phyloP scores from a whole-genome alignment of 1,284 basidiomycete genomes.

The Ceratobasidium papillatum region DNA sequence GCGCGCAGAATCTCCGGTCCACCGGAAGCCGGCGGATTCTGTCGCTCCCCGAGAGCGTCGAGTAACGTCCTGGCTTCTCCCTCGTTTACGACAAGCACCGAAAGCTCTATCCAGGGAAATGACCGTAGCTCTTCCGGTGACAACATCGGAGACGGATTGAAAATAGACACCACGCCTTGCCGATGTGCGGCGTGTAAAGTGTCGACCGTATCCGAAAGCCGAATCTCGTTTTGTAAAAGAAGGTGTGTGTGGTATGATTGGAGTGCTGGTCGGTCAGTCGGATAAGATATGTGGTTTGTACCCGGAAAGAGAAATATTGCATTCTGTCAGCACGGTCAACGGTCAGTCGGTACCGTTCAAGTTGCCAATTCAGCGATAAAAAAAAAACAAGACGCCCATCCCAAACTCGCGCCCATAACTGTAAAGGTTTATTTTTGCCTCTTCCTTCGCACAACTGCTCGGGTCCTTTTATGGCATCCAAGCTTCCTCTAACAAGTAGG shows the following conservation, averaged over 20 bases:
- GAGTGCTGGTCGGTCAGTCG: slow-evolving; percentile 21
- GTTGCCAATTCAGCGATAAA: slow-evolving; percentile 57
- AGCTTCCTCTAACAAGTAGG: background rate
- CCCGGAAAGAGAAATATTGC: slow-evolving; percentile 38
- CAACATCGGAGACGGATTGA: slow-evolving; percentile 65
- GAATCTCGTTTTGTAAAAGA: slow-evolving; percentile 66
- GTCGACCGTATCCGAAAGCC: slow-evolving; percentile 55
- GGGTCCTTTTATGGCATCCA: background rate
- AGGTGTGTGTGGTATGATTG: slow-evolving; percentile 53
- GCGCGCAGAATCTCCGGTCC: slow-evolving; percentile 26
- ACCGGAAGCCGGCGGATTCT: slow-evolving; percentile 13
- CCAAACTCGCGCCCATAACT: background rate
- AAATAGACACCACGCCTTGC: slow-evolving; percentile 53
- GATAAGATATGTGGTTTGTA: slow-evolving; percentile 33
- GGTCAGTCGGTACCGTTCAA: slow-evolving; percentile 3
- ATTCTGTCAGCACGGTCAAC: slow-evolving; percentile 10
- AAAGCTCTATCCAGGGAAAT: slow-evolving; percentile 57
- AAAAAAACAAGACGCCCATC: slow-evolving; percentile 60
- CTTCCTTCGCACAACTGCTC: background rate
- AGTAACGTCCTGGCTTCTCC: slow-evolving; percentile 56
- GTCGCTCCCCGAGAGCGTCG: slow-evolving; percentile 27
- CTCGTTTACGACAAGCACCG: slow-evolving; percentile 63
- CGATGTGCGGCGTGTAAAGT: slow-evolving; percentile 52
- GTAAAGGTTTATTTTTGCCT: background rate
- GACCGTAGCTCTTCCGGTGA: slow-evolving; percentile 51